Base-by-base conservation (phyloP, 1,284 basidiomycete species). In the Pterula multifida region DNA sequence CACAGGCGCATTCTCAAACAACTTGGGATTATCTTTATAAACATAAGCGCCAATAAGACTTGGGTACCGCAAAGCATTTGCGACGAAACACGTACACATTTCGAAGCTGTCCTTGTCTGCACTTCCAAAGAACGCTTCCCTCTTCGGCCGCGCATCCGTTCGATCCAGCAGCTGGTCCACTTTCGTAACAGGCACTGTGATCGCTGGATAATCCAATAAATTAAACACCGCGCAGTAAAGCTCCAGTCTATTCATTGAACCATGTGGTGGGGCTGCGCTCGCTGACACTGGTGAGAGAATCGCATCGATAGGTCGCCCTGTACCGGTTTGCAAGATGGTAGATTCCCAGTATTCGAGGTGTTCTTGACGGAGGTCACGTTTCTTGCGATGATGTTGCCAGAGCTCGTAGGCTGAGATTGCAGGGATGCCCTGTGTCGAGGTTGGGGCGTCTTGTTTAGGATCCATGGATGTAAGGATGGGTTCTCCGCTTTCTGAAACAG, bases 151-250 rank as follows among this genome's bases (percentile, higher is more conserved):
- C 53, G 68, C 71, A n/a, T n/a, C n/a, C n/a, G n/a, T n/a, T 44
- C 57, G 57, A 55, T 84, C 80, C 9, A 76, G 46, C 12, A 52
- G 50, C 2, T 67, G 68, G 58, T 83, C 76, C 13, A 79, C 79
- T 47, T 61, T 70, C 0, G 79, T 75, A 1, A 81, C 81, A 0
- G 89, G 89, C 53, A 91, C 73, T 3, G 77, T 66, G n/a, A 77
- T 68, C 1, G 24, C 45, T 3, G 45, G 45, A 47, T 47, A 47
- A 28, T 47, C 45, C 45, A 47, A 19, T 3, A 47, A 15, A 19
- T 47, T 47, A 23, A 23, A 47, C 19, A 28, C 45, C 26, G 19
- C 19, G 11, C 21, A 24, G 22, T 47, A 47, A 39, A 62, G 55
- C 3, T 62, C 66, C 47, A 26, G 78, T n/a, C n/a, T n/a, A 76